Conservation (phyloP, 2,329 filamentous ascomycete genomes). For the Apiospora hydei region DNA sequence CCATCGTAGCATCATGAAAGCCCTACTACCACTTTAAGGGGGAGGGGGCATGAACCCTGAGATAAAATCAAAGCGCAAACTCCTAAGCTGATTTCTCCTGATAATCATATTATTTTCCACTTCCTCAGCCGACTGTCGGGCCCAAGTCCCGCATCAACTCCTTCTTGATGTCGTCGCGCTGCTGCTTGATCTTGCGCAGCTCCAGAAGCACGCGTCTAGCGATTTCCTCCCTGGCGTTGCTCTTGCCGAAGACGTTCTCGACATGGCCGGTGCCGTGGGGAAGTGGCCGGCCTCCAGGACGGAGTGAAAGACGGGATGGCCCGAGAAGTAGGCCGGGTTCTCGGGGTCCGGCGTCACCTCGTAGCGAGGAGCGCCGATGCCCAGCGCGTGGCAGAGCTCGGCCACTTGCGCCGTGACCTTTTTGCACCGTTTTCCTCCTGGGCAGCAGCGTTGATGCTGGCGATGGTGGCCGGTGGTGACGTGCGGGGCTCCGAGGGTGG, state of each 20-base stretch:
- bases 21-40: not conserved
- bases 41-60: not conserved
- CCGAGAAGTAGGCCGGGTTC: conserved; percentile 44
- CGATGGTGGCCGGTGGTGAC: conserved; percentile 18
- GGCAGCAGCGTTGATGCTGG: conserved; percentile 6
- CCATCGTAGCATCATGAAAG: conserved; percentile 1
- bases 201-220: conserved; percentile 48
- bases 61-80: not conserved
- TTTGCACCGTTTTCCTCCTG: not conserved
- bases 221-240: conserved; percentile 46
- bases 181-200: conserved; percentile 38
- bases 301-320: conserved; percentile 42
- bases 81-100: not conserved
- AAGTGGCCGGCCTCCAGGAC: conserved; percentile 28
- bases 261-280: conserved; percentile 28
- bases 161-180: conserved; percentile 25
- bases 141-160: not conserved
- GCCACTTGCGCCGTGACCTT: conserved; percentile 37
- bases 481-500: not conserved
- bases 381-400: conserved; percentile 44
- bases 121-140: not conserved
- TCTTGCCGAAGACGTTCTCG: conserved; percentile 23
- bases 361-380: conserved; percentile 46
- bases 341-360: conserved; percentile 34
- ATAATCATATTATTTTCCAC: too few relatives aligned